A percentile compares a stretch with the other conserved stretches of the same genome.
Conservation (phyloP, 2,329 filamentous ascomycete genomes). For the Keithomyces neogunnii region DNA sequence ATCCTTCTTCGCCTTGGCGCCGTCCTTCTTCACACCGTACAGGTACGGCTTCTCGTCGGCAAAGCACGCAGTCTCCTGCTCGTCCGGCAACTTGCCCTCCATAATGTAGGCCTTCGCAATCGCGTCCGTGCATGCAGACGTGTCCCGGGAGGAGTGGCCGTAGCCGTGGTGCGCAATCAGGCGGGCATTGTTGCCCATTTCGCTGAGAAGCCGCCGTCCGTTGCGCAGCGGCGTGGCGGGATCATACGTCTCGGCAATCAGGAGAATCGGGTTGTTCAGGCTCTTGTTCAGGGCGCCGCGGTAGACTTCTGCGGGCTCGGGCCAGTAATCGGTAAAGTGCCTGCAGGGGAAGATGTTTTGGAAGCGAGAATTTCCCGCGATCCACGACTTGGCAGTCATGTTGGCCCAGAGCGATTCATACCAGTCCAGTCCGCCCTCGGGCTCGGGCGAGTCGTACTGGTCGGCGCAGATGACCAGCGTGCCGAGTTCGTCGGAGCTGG, state of each 20-base stretch:
- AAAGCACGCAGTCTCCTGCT: conserved; percentile 35
- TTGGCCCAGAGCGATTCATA: conserved; percentile 37
- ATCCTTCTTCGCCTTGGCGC: background rate
- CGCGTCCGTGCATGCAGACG: conserved; percentile 34
- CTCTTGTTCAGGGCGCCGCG: conserved; percentile 35
- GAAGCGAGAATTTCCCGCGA: conserved; percentile 39
- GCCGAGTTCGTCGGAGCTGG: conserved; percentile 29
- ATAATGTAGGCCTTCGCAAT: conserved; percentile 32
- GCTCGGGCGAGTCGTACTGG: conserved; percentile 32
- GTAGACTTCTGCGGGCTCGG: conserved; percentile 36
- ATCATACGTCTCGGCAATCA: conserved; percentile 41
- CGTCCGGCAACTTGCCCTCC: conserved; percentile 29
- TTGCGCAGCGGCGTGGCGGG: conserved; percentile 42
- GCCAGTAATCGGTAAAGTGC: conserved; percentile 37
- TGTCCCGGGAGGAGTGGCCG: conserved; percentile 37
- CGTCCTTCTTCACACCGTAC: conserved; percentile 22
- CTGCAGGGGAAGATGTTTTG: conserved; percentile 36
- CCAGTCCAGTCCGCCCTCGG: conserved; percentile 31
- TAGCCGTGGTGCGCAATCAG: conserved; percentile 41
- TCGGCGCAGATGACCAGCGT: conserved; percentile 37
- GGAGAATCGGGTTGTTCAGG: conserved; percentile 33
- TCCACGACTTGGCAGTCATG: conserved; percentile 37
- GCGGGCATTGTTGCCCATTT: conserved; percentile 40
- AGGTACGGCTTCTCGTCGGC: conserved; percentile 40
- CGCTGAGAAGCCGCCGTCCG: conserved; percentile 31